phyloP scores from a whole-genome alignment of 257 asterid genomes.

The Paulownia fortunei region DNA sequence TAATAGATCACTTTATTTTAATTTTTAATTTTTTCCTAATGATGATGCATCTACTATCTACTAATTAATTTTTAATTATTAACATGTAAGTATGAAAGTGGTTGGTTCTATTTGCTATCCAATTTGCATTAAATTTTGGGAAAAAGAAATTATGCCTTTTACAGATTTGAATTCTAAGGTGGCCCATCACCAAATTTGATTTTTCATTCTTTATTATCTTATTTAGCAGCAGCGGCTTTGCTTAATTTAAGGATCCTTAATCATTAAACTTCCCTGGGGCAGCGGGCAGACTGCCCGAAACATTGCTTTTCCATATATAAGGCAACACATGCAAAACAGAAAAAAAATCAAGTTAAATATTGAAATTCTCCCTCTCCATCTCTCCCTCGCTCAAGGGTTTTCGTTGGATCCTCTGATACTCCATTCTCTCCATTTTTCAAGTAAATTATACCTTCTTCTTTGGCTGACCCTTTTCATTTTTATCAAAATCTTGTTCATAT shows the following conservation, averaged over 20 bases:
- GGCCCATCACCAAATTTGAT: conserved; percentile 17
- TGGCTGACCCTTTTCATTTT: neutral
- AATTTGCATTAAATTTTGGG: conserved; percentile 1
- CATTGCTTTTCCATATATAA: conserved; percentile 24
- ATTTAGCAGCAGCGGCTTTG: conserved; percentile 13
- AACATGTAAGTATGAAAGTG: neutral
- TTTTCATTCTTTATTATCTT: neutral
- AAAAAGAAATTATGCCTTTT: neutral
- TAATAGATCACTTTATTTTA: too few species aligned
- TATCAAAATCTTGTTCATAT: neutral
- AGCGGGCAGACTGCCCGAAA: conserved; percentile 55
- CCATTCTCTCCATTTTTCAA: neutral
- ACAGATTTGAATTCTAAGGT: conserved; percentile 27
- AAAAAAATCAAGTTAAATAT: neutral
- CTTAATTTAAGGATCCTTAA: conserved; percentile 42
- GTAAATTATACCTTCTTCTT: neutral
- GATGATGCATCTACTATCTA: too few species aligned
- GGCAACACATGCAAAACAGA: neutral
- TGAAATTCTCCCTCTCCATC: conserved; percentile 1
- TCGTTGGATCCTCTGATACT: neutral
- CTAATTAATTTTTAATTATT: too few species aligned
- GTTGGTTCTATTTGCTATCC: neutral
- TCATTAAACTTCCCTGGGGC: conserved; percentile 43
- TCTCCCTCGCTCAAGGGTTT: neutral
- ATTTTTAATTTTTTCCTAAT: too few species aligned